phyloP scores from a whole-genome alignment of 108 stramenopile genomes.

The Epithemia pelagica region DNA sequence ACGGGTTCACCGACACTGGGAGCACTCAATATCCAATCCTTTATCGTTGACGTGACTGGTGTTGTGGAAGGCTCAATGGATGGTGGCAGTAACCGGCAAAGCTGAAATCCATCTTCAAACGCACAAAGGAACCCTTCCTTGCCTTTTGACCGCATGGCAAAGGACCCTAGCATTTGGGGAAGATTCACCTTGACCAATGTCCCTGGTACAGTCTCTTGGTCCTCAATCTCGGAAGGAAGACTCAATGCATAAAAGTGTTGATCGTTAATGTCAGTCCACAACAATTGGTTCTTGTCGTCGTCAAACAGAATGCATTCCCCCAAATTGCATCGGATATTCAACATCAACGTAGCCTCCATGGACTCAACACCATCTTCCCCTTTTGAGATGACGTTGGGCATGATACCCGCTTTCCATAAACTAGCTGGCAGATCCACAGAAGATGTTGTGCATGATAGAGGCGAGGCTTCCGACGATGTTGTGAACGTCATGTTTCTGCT shows the following conservation, averaged over 20 bases:
- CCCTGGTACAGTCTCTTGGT: background rate
- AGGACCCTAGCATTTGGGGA: constrained; percentile 31
- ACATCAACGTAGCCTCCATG: constrained; percentile 18
- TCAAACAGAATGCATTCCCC: constrained; percentile 40
- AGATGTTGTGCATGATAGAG: no score
- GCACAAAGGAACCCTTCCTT: constrained; percentile 32
- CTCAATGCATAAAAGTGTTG: constrained; percentile 24
- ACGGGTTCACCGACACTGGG: constrained; percentile 34
- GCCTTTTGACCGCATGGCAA: constrained; percentile 17
- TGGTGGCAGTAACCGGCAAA: background rate
- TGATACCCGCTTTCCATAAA: background rate
- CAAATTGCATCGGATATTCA: constrained; percentile 23
- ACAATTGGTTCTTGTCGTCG: constrained; percentile 20
- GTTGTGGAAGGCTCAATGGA: background rate
- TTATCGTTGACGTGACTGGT: background rate
- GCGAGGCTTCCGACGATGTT: no score
- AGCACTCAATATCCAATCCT: constrained; percentile 5
- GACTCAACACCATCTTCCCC: constrained; percentile 10
- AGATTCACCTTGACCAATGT: constrained; percentile 9
- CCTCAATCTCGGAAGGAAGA: constrained; percentile 6
- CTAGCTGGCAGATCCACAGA: background rate
- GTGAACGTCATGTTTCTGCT: no score
- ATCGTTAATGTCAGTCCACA: constrained; percentile 28
- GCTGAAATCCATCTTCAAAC: constrained; percentile 47
- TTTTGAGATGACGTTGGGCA: no score